These are phyloP conservation scores for Blastobotrys terrestris DNA, from an alignment of 805 yeast genomes.

Conservation along the genomic window DNA sequence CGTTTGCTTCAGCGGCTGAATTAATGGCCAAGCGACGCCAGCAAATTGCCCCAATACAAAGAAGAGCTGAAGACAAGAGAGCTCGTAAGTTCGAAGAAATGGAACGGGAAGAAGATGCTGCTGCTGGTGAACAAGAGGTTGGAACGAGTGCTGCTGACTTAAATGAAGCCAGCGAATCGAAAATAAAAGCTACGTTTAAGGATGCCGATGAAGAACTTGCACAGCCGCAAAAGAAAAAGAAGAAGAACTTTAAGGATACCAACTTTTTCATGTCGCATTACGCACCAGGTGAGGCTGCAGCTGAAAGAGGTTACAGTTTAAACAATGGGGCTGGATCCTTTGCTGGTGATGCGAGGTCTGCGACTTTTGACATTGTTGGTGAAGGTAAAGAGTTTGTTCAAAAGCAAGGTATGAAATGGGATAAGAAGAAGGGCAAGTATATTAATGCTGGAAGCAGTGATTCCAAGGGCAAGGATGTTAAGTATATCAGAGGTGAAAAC, in stretches of 20 bases:
- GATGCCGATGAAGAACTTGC: constrained; percentile 33
- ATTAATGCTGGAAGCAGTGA: constrained; percentile 70
- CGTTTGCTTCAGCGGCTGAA: constrained; percentile 44
- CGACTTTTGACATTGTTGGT: constrained; percentile 74
- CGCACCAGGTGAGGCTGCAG: constrained; percentile 74
- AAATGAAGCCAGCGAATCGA: constrained; percentile 38
- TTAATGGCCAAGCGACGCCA: constrained; percentile 82
- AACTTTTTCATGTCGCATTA: constrained; percentile 79
- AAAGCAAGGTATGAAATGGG: constrained; percentile 77
- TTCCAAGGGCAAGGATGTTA: constrained; percentile 38
- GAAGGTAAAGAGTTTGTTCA: constrained; percentile 69
- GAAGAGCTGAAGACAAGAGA: constrained; percentile 55
- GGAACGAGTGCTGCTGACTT: constrained; percentile 15
- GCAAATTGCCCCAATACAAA: constrained; percentile 84
- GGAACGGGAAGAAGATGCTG: constrained; percentile 9
- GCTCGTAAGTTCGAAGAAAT: constrained; percentile 9
- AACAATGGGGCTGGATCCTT: constrained; percentile 38
- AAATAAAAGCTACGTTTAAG: constrained; percentile 33
- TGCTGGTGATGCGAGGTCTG: constrained; percentile 75
- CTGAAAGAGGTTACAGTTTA: constrained; percentile 67
- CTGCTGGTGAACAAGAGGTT: constrained; percentile 25
- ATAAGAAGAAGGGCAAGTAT: constrained; percentile 84
- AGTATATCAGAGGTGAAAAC: constrained; percentile 88
- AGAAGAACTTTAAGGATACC: constrained; percentile 63
- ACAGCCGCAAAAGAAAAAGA: constrained; percentile 27